Conservation (phyloP, 805 yeast genomes). For the Saccharomycopsis capsularis region DNA sequence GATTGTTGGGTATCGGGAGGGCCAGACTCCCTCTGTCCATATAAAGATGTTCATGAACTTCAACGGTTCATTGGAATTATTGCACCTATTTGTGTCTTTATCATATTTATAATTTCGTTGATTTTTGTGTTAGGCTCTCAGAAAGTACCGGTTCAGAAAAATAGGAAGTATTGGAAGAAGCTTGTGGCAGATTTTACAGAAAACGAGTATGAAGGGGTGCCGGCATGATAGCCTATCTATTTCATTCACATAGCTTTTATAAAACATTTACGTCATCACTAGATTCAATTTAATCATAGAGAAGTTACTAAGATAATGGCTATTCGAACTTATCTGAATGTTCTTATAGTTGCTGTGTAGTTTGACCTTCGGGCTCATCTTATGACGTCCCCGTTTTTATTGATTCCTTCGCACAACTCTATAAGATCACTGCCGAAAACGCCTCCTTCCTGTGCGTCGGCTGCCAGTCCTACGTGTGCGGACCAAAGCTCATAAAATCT, state of each 20-base stretch:
- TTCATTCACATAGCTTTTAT: not conserved
- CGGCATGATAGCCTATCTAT: slow-evolving; percentile 39
- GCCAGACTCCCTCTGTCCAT: slow-evolving; percentile 70
- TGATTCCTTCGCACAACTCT: slow-evolving; percentile 52
- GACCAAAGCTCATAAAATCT: slow-evolving; percentile 73
- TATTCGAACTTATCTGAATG: too few species aligned
- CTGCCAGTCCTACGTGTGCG: slow-evolving; percentile 29
- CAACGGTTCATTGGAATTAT: slow-evolving; percentile 56
- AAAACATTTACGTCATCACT: not conserved
- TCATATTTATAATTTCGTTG: slow-evolving; percentile 43
- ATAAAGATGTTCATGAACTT: slow-evolving; percentile 46
- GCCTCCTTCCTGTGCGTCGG: slow-evolving; percentile 37
- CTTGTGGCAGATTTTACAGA: slow-evolving; percentile 48
- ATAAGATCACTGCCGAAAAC: slow-evolving; percentile 50
- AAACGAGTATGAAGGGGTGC: slow-evolving; percentile 80
- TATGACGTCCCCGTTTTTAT: slow-evolving; percentile 9
- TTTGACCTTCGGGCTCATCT: slow-evolving; percentile 12
- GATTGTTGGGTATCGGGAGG: slow-evolving; percentile 89
- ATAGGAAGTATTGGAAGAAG: slow-evolving; percentile 58
- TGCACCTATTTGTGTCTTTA: slow-evolving; percentile 59
- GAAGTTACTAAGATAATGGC: not conserved
- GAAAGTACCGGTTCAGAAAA: slow-evolving; percentile 61
- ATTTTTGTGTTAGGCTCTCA: slow-evolving; percentile 49
- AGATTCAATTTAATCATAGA: not conserved
- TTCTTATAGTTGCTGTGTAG: too few species aligned